phyloP scores from a whole-genome alignment of 768 basidiomycete species.

The Antrodiella citrinella region DNA sequence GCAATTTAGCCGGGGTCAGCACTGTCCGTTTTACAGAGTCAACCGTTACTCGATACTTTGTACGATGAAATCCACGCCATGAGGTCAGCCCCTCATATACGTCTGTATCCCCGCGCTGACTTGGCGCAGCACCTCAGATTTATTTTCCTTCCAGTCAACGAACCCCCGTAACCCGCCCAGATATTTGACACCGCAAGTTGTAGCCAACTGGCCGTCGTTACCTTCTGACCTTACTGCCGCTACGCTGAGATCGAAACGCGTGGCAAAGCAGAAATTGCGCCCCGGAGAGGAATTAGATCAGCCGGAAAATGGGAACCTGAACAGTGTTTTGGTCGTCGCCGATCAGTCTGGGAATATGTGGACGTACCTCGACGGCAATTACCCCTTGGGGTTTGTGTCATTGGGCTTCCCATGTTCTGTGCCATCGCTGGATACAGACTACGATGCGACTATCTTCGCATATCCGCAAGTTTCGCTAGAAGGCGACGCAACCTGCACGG shows the following conservation, averaged over 20 bases:
- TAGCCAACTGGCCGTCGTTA: constrained; percentile 64
- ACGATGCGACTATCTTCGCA: constrained; percentile 35
- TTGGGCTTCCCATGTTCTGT: constrained; percentile 25
- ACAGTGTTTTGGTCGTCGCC: constrained; percentile 54
- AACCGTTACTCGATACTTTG: constrained; percentile 66
- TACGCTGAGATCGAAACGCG: constrained; percentile 45
- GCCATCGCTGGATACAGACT: constrained; percentile 38
- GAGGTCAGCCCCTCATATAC: constrained; percentile 40
- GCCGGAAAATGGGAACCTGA: constrained; percentile 41
- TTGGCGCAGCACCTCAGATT: constrained; percentile 54
- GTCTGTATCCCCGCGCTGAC: not conserved
- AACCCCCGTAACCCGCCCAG: constrained; percentile 40
- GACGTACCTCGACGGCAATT: constrained; percentile 70
- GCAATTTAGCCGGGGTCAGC: constrained; percentile 66
- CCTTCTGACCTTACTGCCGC: constrained; percentile 45
- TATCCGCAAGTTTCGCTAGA: not conserved
- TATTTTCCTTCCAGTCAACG: constrained; percentile 75
- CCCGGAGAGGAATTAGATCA: constrained; percentile 32
- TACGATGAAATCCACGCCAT: constrained; percentile 58
- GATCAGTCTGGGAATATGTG: constrained; percentile 53
- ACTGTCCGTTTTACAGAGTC: constrained; percentile 55
- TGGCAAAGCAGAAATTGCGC: constrained; percentile 21
- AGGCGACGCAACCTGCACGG: constrained; percentile 16
- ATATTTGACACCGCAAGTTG: constrained; percentile 45
- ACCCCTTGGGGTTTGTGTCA: constrained; percentile 51